Evolutionary conservation across 345 rosid genomes (phyloP).

Genomic region (Orychophragmus violaceus): DNA sequence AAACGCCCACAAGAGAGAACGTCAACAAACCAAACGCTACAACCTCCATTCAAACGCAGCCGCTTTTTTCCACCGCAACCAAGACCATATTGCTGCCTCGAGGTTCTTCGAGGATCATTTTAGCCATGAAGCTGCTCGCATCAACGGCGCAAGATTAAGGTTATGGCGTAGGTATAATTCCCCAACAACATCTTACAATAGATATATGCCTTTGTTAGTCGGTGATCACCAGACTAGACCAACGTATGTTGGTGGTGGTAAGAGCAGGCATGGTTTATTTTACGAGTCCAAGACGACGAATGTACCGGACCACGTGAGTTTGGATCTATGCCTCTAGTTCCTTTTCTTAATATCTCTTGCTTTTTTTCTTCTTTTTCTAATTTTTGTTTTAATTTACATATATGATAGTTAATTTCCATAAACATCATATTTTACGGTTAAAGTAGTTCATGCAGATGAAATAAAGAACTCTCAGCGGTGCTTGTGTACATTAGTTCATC

Average conservation of each 20-base stretch:
- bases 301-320: slow-evolving; percentile 29
- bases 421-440: background rate
- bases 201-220: slow-evolving; percentile 1
- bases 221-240: slow-evolving; percentile 10
- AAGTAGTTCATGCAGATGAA: slow-evolving; percentile 15
- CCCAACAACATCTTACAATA: slow-evolving; percentile 2
- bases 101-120: slow-evolving; percentile 7
- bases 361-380: background rate
- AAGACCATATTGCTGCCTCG: slow-evolving; percentile 1
- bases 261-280: background rate
- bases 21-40: slow-evolving; percentile 41
- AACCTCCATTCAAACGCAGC: slow-evolving; percentile 31
- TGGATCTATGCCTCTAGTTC: slow-evolving; percentile 33
- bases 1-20: slow-evolving; percentile 52
- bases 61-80: slow-evolving; percentile 13
- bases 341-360: background rate
- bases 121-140: slow-evolving; percentile 7
- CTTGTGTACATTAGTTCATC: background rate
- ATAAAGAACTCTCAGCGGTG: background rate
- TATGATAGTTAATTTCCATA: background rate
- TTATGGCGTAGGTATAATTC: slow-evolving; percentile 17
- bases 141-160: slow-evolving; percentile 21
- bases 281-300: slow-evolving; percentile 21
- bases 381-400: background rate
- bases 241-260: slow-evolving; percentile 9